Conservation (phyloP, 1,139 yeast species). For the Candida buenavistaensis region DNA sequence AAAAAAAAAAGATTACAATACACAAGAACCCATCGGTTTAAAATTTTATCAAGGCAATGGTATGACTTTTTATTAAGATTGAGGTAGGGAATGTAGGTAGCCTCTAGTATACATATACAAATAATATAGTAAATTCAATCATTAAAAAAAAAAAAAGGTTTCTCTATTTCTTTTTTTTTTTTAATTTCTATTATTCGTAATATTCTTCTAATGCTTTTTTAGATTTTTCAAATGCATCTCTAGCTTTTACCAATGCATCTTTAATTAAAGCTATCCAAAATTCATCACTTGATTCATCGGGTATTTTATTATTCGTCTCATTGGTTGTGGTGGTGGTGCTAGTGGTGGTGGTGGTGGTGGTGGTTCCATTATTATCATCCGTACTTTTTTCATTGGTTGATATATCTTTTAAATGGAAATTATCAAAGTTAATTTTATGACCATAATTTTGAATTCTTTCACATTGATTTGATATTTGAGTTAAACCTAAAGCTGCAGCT, state of each 20-base stretch:
- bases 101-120: too few species aligned
- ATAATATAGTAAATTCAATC: too few species aligned
- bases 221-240: slow-evolving; percentile 56
- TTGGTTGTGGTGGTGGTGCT: slow-evolving; percentile 1
- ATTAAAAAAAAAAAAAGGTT: too few species aligned
- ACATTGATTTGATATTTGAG: slow-evolving; percentile 79
- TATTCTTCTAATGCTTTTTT: slow-evolving; percentile 57
- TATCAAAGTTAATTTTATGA: slow-evolving; percentile 48
- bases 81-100: too few species aligned
- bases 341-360: neutral
- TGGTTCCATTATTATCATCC: slow-evolving; percentile 5
- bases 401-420: slow-evolving; percentile 25
- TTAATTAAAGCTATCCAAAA: slow-evolving; percentile 52
- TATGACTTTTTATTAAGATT: too few species aligned
- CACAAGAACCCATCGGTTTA: too few species aligned
- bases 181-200: slow-evolving; percentile 30
- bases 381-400: slow-evolving; percentile 14
- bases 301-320: slow-evolving; percentile 7
- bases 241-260: slow-evolving; percentile 59
- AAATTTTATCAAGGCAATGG: too few species aligned
- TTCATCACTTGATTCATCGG: slow-evolving; percentile 28
- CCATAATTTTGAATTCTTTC: slow-evolving; percentile 94
- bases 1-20: neutral
- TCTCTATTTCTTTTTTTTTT: neutral
- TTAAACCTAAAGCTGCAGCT: slow-evolving; percentile 90